Evolutionary conservation across 1,284 basidiomycete genomes (phyloP), one percentile per base, ranked within the genome.

Genomic region (Exobasidium rhododendri): DNA sequence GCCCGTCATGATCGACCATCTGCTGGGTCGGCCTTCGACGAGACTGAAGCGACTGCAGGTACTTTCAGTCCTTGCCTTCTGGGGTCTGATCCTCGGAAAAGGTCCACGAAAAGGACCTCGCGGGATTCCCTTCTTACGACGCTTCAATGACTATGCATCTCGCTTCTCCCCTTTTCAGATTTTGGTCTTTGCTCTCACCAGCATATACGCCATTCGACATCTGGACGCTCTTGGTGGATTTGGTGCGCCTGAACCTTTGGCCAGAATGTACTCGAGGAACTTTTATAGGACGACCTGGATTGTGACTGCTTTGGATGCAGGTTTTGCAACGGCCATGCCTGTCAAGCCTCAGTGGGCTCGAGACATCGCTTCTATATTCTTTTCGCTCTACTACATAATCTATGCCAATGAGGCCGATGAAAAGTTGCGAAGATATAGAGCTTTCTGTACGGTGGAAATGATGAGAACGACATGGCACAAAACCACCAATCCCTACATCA

Each of bases 281-380:
- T 97, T 94, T 80, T 97, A 94, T 81, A 88, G 94, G 29, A 94
- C 92, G n/a, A 96, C 94, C 52, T 98, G 94, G 89, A 88, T 98
- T 69, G 87, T 74, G 45, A 76, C 74, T 6, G 94, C 92, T 0
- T 84, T 97, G n/a, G 94, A 98, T 78, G 93, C 94, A 0, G 94
- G 94, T 0, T 97, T 97, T 75, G 92, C 94, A 0, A 93, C 92
- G 0, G 93, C 94, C 7, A 92, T 94, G 89, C 83, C 86, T 1
- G 90, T 98, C 66, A 86, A 88, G n/a, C 90, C 92, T 0, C 91
- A 90, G 77, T 96, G 92, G 92, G 80, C 97, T 10, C 85, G 89
- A 67, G 92, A 97, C 78, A 82, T 96, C 7, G 69, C 64, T 77
- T 77, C 64, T 64, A 63, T 64, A 32, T 68, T 93, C 31, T 94